Base-by-base conservation (phyloP, 495 filamentous ascomycete genomes). In the Podospora fimiseda region DNA sequence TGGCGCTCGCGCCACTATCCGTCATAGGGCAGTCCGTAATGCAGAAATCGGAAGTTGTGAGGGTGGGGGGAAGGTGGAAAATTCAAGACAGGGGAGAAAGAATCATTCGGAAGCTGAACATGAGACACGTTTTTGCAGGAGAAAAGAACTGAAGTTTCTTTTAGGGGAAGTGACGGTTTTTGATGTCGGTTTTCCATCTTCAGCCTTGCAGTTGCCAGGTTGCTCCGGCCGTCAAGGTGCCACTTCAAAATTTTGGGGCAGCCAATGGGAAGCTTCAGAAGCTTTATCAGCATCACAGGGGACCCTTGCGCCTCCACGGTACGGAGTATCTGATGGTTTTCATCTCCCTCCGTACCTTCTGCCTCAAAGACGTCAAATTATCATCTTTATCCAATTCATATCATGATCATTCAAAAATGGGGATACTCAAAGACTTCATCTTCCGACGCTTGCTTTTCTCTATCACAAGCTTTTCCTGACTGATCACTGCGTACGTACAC, bases 1-100 rank as follows among this genome's bases (percentile, higher is more conserved):
- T 38, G 6, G 49, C 39, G 38, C 22, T 38, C 19, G 38, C 27
- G 48, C 27, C 52, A 18, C 45, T 3, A 55, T 55, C 53, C 24
- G 61, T 59, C 72, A 74, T 74, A 53, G n/a, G n/a, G n/a, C n/a
- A n/a, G 55, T 39, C 11, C 48, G 14, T 16, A 45, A 24, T 36
- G 38, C 41, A 21, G 27, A 20, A 23, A 15, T 18, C n/a, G n/a
- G 39, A 43, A 44, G 18, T 23, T 24, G 15, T 21, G 13, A n/a
- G 21, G 18, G n/a, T 27, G 14, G 22, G 41, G 44, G 43, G 24
- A 37, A 18, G 24, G 18, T 27, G 18, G 3, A 40, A 11, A 23
- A 39, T 47, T 27, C 4, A 47, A 24, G 19, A 19, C 27, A n/a
- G 14, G 38, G 33, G 19, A 24, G 36, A 27, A 11, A 36, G 48